A percentile compares a stretch with the other conserved stretches of the same genome.
Evolutionary conservation across 352 stramenopile genomes (phyloP).

Genomic region (Phytophthora lateralis): DNA sequence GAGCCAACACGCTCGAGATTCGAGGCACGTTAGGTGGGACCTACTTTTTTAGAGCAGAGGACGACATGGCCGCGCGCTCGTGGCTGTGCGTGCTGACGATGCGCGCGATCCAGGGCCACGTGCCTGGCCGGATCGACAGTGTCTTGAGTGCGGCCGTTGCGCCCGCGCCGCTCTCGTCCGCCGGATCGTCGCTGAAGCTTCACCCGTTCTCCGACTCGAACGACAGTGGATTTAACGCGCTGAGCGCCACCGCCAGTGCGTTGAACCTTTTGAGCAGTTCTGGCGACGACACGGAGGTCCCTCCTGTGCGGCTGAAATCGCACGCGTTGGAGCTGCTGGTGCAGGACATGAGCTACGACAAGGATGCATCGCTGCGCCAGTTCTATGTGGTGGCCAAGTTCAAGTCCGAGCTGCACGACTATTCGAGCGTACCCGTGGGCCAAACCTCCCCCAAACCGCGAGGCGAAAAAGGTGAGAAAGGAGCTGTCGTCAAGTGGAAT

Average conservation of each 20-base stretch:
- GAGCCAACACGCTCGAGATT: conserved; percentile 78
- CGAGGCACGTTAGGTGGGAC: conserved; percentile 75
- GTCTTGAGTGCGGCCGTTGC: conserved; percentile 46
- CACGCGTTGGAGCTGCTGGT: conserved; percentile 68
- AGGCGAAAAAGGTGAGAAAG: conserved; percentile 61
- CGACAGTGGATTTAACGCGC: conserved; percentile 30
- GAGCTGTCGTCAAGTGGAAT: conserved; percentile 70
- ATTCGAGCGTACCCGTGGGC: conserved; percentile 70
- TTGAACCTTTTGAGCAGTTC: conserved; percentile 31
- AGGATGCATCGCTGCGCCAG: conserved; percentile 74
- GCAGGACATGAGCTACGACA: conserved; percentile 77
- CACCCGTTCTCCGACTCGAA: conserved; percentile 26
- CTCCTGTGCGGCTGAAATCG: conserved; percentile 56
- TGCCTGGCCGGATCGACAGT: conserved; percentile 71
- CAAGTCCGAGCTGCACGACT: conserved; percentile 83
- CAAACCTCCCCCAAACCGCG: conserved; percentile 74
- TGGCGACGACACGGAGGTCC: conserved; percentile 17
- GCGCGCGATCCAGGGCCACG: conserved; percentile 75
- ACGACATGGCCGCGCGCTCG: conserved; percentile 75
- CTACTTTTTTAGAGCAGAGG: conserved; percentile 83
- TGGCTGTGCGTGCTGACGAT: conserved; percentile 87
- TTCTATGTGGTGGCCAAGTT: conserved; percentile 89
- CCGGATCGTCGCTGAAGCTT: conserved; percentile 20
- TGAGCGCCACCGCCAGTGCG: conserved; percentile 28
- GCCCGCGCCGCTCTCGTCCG: conserved; percentile 11